Evolutionary conservation across 805 yeast species (phyloP), one percentile per base, ranked within the genome.

Genomic region (Scheffersomyces amazonensis): DNA sequence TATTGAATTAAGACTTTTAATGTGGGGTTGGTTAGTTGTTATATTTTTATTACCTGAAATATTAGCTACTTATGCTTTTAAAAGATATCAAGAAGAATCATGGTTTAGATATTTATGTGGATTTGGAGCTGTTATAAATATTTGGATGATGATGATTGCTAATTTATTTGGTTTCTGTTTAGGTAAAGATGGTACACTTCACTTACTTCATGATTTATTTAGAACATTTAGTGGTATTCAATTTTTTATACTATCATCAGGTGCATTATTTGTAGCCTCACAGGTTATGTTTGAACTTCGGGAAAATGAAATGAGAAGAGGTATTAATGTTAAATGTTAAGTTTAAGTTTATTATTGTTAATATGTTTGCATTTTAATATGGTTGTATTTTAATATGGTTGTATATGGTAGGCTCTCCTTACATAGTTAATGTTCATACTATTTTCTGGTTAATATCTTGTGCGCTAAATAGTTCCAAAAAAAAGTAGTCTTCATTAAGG

Each of bases 81-180:
- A 60, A 27, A 60, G 56, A 42, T 80, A 62, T 52, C 63, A 65
- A 12, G 48, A 62, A 8, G 50, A 62, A 40, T 73, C 81, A 69
- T 82, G 91, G 87, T 93, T 74, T 60, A 75, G 97, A 48, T 86
- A 83, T 55, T 52, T 82, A 11, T 87, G 96, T 62, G 96, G 89
- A 0, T 48, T 78, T 5, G 99, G 99, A 3, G 96, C 91, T 3
- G 95, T 90, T 20, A 54, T 73, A 16, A 93, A 93, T 59, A 83
- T 93, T 40, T 91, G 96, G 96, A 76, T 91, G 83, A 91, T 93
- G 99, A 89, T 93, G 89, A 75, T 89, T 47, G 98, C 98, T 12
- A 93, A 93, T 53, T 64, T 95, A 37, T 88, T 85, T 54, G 99
- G 99, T 0, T 93, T 93, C 61, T 93, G 97, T 51, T 71, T 93